phyloP scores from a whole-genome alignment of 495 filamentous ascomycete species.

The Darksidea phi region DNA sequence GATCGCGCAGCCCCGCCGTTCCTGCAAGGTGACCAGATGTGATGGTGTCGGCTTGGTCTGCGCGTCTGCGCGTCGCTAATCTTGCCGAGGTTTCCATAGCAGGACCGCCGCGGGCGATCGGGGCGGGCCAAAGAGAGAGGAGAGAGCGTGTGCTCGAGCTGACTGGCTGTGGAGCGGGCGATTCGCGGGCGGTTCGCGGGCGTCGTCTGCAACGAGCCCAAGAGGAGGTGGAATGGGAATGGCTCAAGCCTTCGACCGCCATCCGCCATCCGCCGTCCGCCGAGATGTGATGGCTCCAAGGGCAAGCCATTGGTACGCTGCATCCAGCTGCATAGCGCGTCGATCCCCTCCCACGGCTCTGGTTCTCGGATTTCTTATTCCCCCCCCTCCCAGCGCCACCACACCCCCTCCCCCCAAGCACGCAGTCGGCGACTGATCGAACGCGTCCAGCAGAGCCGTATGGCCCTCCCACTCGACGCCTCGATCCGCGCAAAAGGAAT shows the following conservation, averaged over 20 bases:
- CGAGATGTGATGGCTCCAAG: not conserved
- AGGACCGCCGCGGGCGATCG: too few species aligned
- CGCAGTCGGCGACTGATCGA: not conserved
- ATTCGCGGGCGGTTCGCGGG: too few species aligned
- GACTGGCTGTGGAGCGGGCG: too few species aligned
- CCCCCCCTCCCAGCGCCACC: constrained; percentile 1
- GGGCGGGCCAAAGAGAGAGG: too few species aligned
- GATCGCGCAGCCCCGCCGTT: not conserved
- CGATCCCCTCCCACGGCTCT: constrained; percentile 21
- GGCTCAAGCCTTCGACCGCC: not conserved
- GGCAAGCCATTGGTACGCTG: not conserved
- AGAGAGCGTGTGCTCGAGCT: too few species aligned
- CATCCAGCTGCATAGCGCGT: constrained; percentile 3
- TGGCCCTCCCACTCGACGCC: not conserved
- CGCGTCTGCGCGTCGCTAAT: too few species aligned
- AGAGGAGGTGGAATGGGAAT: too few species aligned
- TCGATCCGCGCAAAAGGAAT: not conserved
- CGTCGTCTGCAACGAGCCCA: too few species aligned
- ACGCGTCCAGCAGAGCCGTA: not conserved
- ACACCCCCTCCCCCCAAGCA: too few species aligned
- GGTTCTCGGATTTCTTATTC: constrained; percentile 23
- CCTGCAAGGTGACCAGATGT: constrained; percentile 14
- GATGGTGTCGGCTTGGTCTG: not conserved
- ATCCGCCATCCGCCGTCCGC: not conserved
- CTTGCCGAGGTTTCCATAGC: too few species aligned